phyloP scores from a whole-genome alignment of 2,329 filamentous ascomycete species.

The Fusarium nanum region DNA sequence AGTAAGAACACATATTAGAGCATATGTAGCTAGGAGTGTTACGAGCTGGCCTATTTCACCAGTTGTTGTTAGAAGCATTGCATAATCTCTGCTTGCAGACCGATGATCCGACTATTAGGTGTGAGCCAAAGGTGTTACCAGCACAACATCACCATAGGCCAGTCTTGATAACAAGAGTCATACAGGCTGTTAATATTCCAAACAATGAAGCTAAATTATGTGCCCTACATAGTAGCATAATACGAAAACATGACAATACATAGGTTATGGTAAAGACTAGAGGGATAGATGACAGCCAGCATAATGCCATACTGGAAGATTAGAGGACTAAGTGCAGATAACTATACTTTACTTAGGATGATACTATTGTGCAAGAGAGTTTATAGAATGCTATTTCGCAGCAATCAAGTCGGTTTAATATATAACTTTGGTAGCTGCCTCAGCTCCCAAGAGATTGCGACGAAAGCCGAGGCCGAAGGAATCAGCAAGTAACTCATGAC shows the following conservation, averaged over 20 bases:
- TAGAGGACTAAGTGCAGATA: not conserved
- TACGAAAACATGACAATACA: not conserved
- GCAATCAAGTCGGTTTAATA: not conserved
- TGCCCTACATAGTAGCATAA: not conserved
- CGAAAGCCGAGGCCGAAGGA: not conserved
- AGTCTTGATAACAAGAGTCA: not conserved
- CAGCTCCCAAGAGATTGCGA: not conserved
- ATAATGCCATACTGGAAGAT: not conserved
- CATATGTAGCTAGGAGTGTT: not conserved
- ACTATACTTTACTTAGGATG: not conserved
- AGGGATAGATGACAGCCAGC: not conserved
- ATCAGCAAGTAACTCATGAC: not conserved
- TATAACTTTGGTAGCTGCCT: not conserved
- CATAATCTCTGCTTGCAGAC: not conserved
- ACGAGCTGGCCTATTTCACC: not conserved
- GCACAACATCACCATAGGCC: not conserved
- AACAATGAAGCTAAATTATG: not conserved
- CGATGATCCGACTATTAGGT: not conserved
- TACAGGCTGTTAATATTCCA: not conserved
- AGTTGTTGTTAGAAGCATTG: not conserved
- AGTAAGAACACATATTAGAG: not conserved
- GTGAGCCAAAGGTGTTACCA: not conserved
- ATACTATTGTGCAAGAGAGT: not conserved
- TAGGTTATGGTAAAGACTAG: not conserved
- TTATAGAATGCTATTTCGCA: not conserved